Conservation (phyloP, 2,329 filamentous ascomycete species). For the Cladophialophora psammophila region DNA sequence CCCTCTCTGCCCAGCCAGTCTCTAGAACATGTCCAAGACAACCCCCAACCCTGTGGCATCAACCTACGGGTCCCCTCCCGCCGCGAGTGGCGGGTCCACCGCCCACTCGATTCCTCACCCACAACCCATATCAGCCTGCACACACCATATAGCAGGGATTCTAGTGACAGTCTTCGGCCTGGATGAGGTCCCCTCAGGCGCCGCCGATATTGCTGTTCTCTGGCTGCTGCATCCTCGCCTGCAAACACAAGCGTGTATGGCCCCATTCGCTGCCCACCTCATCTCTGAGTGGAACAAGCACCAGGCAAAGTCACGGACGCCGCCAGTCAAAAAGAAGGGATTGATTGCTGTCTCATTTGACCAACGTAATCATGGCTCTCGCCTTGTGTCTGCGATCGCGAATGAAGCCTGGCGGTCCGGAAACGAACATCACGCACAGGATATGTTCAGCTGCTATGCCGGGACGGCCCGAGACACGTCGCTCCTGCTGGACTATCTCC, state of each 20-base stretch:
- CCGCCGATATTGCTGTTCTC: constrained; percentile 72
- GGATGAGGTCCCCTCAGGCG: constrained; percentile 68
- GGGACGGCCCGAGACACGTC: constrained; percentile 78
- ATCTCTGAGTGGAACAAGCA: constrained; percentile 71
- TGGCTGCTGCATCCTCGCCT: constrained; percentile 89
- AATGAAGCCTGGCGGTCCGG: constrained; percentile 83
- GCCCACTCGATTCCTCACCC: constrained; percentile 39
- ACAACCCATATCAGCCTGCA: constrained; percentile 44
- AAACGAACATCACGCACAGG: constrained; percentile 82
- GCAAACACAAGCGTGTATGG: constrained; percentile 75
- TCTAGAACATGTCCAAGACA: constrained; percentile 9
- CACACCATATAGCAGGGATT: constrained; percentile 78
- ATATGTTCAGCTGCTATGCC: constrained; percentile 76
- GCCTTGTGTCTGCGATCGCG: constrained; percentile 69
- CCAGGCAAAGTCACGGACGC: constrained; percentile 40
- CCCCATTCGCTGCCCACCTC: constrained; percentile 71
- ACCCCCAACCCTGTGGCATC: constrained; percentile 38
- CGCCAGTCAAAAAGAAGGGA: constrained; percentile 54
- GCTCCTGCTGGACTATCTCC: constrained; percentile 77
- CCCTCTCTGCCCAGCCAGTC: neutral
- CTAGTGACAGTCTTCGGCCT: constrained; percentile 82
- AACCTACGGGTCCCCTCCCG: constrained; percentile 34
- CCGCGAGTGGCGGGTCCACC: constrained; percentile 33
- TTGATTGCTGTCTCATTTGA: constrained; percentile 87
- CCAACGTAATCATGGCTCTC: constrained; percentile 87